Evolutionary conservation across 495 filamentous ascomycete genomes (phyloP).

Genomic region (Penicillium riverlandense): DNA sequence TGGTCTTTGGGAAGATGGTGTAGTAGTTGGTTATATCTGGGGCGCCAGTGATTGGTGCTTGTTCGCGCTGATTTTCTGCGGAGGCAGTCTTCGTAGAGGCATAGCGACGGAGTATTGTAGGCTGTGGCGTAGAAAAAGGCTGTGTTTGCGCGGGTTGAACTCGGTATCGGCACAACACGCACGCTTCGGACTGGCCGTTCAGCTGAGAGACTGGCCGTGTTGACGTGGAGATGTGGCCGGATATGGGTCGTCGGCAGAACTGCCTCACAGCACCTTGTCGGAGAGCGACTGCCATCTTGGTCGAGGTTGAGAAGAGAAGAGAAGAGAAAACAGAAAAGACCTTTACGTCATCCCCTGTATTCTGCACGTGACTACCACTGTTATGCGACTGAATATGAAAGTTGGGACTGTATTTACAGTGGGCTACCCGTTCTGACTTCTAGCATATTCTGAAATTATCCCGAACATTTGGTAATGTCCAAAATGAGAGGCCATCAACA

Average conservation of each 20-base stretch:
- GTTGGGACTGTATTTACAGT: no score
- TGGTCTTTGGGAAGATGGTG: conserved; percentile 76
- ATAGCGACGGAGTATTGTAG: conserved; percentile 2
- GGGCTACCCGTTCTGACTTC: no score
- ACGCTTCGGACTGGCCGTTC: conserved; percentile 1
- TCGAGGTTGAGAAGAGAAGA: no score
- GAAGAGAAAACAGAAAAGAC: neutral
- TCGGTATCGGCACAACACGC: conserved; percentile 1
- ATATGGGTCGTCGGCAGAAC: neutral
- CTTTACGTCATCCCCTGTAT: conserved; percentile 2
- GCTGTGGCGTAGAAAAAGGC: neutral
- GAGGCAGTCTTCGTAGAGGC: conserved; percentile 14
- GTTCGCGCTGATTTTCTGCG: conserved; percentile 1
- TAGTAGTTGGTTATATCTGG: conserved; percentile 60
- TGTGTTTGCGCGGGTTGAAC: neutral
- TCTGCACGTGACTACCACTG: neutral
- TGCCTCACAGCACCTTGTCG: no score
- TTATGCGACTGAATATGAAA: neutral
- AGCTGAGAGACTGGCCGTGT: neutral
- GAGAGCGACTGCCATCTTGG: no score
- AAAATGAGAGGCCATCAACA: no score
- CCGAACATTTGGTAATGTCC: no score
- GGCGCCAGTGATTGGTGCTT: conserved; percentile 9
- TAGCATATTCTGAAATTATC: no score
- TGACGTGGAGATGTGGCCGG: neutral